Conservation (phyloP, 2,329 filamentous ascomycete species). For the Capronia americana region DNA sequence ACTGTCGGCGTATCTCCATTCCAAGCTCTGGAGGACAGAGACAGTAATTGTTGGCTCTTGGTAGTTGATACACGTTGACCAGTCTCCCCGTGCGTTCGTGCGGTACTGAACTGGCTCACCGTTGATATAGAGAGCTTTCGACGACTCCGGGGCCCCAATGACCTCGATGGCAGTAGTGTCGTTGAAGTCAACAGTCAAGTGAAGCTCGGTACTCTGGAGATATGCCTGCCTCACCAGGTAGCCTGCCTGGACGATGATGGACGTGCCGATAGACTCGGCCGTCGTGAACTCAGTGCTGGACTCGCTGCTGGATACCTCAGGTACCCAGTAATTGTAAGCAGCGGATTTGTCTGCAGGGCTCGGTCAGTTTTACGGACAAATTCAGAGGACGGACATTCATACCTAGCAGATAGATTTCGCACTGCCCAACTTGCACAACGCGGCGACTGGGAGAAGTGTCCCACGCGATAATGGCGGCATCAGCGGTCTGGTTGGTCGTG, state of each 20-base stretch:
- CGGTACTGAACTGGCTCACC: constrained; percentile 1
- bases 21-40: constrained; percentile 63
- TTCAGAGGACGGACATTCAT: not conserved
- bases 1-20: constrained; percentile 74
- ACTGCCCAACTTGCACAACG: constrained; percentile 47
- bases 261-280: not conserved
- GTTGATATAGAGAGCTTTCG: constrained; percentile 38
- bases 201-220: constrained; percentile 59
- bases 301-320: constrained; percentile 45
- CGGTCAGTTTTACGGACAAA: not conserved
- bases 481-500: constrained; percentile 5
- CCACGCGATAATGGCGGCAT: constrained; percentile 56
- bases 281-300: constrained; percentile 49
- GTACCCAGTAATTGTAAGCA: constrained; percentile 55
- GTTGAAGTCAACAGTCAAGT: constrained; percentile 75
- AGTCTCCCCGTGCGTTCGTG: constrained; percentile 2
- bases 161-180: constrained; percentile 71
- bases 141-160: constrained; percentile 64
- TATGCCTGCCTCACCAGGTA: not conserved
- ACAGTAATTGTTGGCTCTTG: constrained; percentile 57
- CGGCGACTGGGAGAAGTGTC: constrained; percentile 57
- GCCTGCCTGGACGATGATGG: constrained; percentile 8
- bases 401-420: constrained; percentile 44
- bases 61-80: constrained; percentile 4
- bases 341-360: constrained; percentile 44